Base-by-base conservation (phyloP, 1,139 yeast genomes). In the Fermentozyma sake region DNA sequence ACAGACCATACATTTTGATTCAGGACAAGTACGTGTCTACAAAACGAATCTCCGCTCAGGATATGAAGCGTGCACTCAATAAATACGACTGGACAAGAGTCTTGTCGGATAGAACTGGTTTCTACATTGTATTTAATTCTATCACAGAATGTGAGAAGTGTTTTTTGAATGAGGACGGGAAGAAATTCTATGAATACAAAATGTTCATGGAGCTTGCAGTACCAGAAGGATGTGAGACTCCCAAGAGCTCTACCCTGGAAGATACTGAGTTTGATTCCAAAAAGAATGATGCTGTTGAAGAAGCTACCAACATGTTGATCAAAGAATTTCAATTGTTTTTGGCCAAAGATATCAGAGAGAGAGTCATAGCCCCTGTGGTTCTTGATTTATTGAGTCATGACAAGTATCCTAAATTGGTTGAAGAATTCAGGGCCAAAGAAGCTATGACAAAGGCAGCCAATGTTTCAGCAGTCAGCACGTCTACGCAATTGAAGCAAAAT, bases 301-400 rank as follows among this genome's bases (percentile, higher is more conserved):
- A 79, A 31, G 82, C 95, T 0, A 62, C 74, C 1, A 62, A 69
- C 22, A 58, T 72, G 36, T 59, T 86, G 23, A 52, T 78, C 18
- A 72, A 72, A 33, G 95, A 86, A 37, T 67, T 86, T 30, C 75
- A 74, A 37, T 59, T 65, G 5, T 76, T 79, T 29, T 54, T 86
- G 28, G 59, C 77, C 19, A 79, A 81, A 36, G 95, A 86, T 54
- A 72, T 86, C 18, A 66, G 85, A 43, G 91, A 79, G 44, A 72
- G 87, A 38, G 60, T 83, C 5, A 71, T 84, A 18, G 89, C 86
- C 0, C 89, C 94, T 0, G 67, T 70, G 2, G 72, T 86, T 11
- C 64, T 82, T 30, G 81, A 79, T 18, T 58, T 72, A 12, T 62
- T 86, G 38, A 70, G 72, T 34, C 80, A 76, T 24, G 74, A 72